Evolutionary conservation across 1,139 yeast species (phyloP).

Genomic region (Candida buenavistaensis): DNA sequence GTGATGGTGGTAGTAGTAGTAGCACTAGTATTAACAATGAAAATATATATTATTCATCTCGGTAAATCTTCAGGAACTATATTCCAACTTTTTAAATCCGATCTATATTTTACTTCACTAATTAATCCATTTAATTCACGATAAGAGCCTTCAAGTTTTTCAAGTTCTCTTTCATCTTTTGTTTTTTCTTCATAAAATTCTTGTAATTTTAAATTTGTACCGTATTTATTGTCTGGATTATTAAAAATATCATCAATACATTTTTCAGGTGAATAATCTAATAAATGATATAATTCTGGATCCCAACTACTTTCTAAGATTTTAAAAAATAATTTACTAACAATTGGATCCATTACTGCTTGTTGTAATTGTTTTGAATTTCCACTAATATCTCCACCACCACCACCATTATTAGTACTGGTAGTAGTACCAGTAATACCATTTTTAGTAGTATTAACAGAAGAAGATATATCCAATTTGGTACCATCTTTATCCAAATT

Average conservation of each 20-base stretch:
- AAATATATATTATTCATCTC: slow-evolving; percentile 5
- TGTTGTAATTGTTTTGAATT: slow-evolving; percentile 8
- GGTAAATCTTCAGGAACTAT: slow-evolving; percentile 5
- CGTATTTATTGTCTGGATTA: slow-evolving; percentile 55
- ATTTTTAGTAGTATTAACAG: no score
- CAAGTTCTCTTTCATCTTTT: slow-evolving; percentile 10
- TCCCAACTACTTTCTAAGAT: slow-evolving; percentile 80
- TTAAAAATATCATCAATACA: slow-evolving; percentile 74
- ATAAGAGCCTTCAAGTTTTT: slow-evolving; percentile 41
- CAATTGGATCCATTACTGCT: slow-evolving; percentile 49
- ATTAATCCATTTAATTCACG: slow-evolving; percentile 48
- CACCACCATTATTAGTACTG: neutral
- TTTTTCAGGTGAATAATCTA: slow-evolving; percentile 71
- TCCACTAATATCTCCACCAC: neutral
- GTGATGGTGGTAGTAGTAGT: neutral
- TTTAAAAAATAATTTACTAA: slow-evolving; percentile 55
- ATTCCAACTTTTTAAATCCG: slow-evolving; percentile 49
- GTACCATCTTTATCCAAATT: neutral
- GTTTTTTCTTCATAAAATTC: slow-evolving; percentile 13
- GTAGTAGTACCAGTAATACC: neutral
- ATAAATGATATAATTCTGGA: slow-evolving; percentile 54
- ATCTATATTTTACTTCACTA: slow-evolving; percentile 40
- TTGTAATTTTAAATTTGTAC: slow-evolving; percentile 50
- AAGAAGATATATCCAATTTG: neutral
- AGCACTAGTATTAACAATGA: slow-evolving; percentile 2